phyloP scores from a whole-genome alignment of 208 protist genomes.

The Acanthamoeba healyi region DNA sequence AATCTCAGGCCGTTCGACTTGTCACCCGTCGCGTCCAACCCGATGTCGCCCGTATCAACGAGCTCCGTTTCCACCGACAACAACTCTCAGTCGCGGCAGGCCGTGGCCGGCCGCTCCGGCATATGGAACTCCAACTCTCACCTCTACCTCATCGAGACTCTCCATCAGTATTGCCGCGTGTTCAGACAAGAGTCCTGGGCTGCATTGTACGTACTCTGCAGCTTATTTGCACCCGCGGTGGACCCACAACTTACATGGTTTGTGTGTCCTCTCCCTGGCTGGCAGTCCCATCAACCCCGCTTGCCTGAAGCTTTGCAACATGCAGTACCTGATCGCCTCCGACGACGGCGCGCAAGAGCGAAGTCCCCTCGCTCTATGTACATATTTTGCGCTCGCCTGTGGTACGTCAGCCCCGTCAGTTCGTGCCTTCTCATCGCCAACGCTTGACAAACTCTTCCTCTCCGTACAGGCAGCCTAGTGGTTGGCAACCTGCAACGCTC shows the following conservation, averaged over 20 bases:
- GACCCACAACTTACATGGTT: neutral
- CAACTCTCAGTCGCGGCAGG: neutral
- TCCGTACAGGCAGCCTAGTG: constrained; percentile 1
- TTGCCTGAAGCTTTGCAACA: constrained; percentile 13
- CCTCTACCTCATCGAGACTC: constrained; percentile 8
- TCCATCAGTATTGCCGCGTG: constrained; percentile 19
- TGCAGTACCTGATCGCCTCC: constrained; percentile 32
- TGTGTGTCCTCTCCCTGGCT: neutral
- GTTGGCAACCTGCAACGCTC: constrained; percentile 47
- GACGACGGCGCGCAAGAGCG: constrained; percentile 48
- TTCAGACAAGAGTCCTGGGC: neutral
- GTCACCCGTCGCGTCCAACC: too few species aligned
- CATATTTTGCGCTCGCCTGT: constrained; percentile 51
- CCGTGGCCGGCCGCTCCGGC: neutral
- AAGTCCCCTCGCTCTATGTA: constrained; percentile 56
- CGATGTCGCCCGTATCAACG: too few species aligned
- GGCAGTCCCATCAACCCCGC: constrained; percentile 33
- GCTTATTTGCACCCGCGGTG: neutral
- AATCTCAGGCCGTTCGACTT: too few species aligned
- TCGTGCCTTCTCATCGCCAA: neutral
- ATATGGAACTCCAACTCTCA: neutral
- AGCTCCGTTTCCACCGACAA: neutral
- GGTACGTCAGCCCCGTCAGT: neutral
- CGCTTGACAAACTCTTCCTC: neutral
- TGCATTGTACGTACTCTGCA: neutral